Evolutionary conservation across 164 flowering plant genomes (phyloP).

Genomic region (Annona squamosa): DNA sequence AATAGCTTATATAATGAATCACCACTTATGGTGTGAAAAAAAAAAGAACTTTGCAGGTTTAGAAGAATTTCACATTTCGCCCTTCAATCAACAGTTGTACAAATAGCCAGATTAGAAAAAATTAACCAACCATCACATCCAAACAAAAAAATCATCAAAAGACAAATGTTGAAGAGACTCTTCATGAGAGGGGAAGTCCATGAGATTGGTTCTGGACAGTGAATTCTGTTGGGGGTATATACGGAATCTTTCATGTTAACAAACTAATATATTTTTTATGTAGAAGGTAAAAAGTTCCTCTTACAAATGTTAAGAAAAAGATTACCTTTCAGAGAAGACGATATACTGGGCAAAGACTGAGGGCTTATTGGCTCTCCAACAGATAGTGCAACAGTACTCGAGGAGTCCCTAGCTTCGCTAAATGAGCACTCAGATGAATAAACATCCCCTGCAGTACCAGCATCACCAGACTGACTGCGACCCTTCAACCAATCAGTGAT

Average conservation of each 20-base stretch:
- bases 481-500: conserved; percentile 92
- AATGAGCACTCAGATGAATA: conserved; percentile 60
- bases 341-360: conserved; percentile 46
- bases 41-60: not conserved
- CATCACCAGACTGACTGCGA: conserved; percentile 55
- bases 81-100: not conserved
- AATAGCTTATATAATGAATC: not conserved
- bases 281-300: not conserved
- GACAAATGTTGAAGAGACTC: no score
- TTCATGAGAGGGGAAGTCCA: no score
- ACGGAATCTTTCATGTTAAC: not conserved
- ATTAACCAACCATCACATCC: not conserved
- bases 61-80: not conserved
- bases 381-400: conserved; percentile 34
- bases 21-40: not conserved
- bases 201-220: no score
- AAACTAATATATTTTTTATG: no score
- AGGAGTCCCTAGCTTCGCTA: conserved; percentile 68
- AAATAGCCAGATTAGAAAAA: not conserved
- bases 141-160: not conserved
- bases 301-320: not conserved
- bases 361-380: conserved; percentile 67
- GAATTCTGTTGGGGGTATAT: no score
- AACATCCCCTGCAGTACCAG: conserved; percentile 48
- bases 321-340: conserved; percentile 61